Base-by-base conservation (phyloP, 2,329 filamentous ascomycete species). In the Aspergillus bombycis region DNA sequence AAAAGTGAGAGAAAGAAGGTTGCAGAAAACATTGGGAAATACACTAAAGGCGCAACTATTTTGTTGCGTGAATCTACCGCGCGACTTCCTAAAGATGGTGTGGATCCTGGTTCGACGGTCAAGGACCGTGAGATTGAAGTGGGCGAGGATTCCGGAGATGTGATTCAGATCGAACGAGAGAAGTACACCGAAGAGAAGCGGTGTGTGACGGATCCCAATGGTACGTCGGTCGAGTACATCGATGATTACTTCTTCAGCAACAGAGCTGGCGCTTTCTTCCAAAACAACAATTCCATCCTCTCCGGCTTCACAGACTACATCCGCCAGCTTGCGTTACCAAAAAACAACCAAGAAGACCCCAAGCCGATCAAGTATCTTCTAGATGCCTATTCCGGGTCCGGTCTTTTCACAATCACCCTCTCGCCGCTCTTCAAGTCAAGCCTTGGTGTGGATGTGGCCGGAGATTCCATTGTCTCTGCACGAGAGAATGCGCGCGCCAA, bases 211-310 rank as follows among this genome's bases (percentile, higher is more conserved):
- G 89, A 97, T 80, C 87, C 88, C 76, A 96, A 94, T 68, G 90
- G 86, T 67, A 91, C 85, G 57, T 89, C 91, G 4, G 94, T 91
- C 34, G 95, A 99, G 78, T 97, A 96, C 79, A 87, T 99, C 66
- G 92, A 90, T 74, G 81, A 88, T 77, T 95, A 91, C 81, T 83
- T 89, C 74, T 97, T 99, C 81, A 89, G 89, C 76, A 98, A 96
- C 81, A 92, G 91, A 3, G 95, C 95, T 12, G 94, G 94, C 64
- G 89, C 92, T 58, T 99, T 99, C 83, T 99, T 99, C 86, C 95
- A 99, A 76, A 99, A 99, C 85, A 99, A 99, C 86, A 98, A 98
- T 83, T 96, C 93, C 61, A 98, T 99, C 79, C 89, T 99, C 28
- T 88, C 92, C 34, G 81, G 83, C 19, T 96, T 98, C 79, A 96